Conservation (phyloP, 192 early-diverging fungal species). For the Entophlyctis helioformis region DNA sequence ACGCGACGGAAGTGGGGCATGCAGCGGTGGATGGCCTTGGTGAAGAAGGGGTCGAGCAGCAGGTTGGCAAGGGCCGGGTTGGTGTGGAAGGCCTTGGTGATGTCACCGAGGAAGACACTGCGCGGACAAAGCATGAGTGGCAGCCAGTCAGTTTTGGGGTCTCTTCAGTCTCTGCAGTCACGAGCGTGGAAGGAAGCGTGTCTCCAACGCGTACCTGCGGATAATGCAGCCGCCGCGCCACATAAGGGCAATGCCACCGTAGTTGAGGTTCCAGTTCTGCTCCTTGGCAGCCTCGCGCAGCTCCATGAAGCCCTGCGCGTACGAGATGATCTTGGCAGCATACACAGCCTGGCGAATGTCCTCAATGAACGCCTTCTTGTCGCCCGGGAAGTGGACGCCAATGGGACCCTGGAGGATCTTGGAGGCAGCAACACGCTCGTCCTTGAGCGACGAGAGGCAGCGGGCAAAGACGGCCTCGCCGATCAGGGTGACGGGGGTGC, state of each 20-base stretch:
- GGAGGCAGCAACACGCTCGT: constrained; percentile 85
- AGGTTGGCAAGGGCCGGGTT: constrained; percentile 83
- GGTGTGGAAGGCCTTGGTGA: constrained; percentile 84
- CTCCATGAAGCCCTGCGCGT: constrained; percentile 99
- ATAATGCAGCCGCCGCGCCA: constrained; percentile 99
- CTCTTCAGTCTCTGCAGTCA: background rate
- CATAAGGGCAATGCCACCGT: constrained; percentile 96
- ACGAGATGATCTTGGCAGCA: constrained; percentile 96
- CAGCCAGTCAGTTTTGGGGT: background rate
- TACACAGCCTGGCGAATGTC: constrained; percentile 89
- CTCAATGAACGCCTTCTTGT: constrained; percentile 79
- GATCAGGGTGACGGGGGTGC: constrained; percentile 93
- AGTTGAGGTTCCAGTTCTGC: constrained; percentile 90
- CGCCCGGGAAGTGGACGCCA: constrained; percentile 58
- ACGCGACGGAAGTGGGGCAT: constrained; percentile 82
- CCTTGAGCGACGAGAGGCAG: constrained; percentile 92
- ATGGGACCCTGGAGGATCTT: constrained; percentile 71
- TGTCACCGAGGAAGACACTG: constrained; percentile 88
- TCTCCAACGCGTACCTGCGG: constrained; percentile 39
- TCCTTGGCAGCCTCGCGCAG: constrained; percentile 90
- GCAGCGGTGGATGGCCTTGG: constrained; percentile 72
- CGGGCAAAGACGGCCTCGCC: constrained; percentile 97
- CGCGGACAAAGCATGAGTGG: background rate
- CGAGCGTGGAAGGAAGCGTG: too few relatives aligned
- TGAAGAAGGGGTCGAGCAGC: constrained; percentile 95